Percentiles rank a stretch among this genome's conserved stretches.
Evolutionary conservation across 1,284 basidiomycete genomes (phyloP).

Genomic region (Sporisorium iseilematis-ciliati): DNA sequence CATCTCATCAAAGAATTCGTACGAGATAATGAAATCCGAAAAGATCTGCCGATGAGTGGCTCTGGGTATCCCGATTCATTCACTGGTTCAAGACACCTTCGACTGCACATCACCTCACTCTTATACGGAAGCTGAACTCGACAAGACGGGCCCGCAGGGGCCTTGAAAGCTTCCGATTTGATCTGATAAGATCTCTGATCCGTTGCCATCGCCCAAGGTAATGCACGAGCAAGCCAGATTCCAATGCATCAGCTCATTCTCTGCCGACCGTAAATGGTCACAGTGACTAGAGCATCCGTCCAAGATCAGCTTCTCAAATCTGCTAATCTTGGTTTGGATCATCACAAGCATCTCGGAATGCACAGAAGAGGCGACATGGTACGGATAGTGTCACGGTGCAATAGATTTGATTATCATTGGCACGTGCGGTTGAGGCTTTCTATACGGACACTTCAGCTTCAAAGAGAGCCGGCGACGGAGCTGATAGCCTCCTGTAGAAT

Average conservation of each 20-base stretch:
- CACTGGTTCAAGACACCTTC: too few relatives aligned
- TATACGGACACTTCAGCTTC: constrained; percentile 2
- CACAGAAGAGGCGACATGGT: too few relatives aligned
- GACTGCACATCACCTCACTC: background rate
- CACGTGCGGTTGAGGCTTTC: background rate
- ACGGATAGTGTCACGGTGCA: background rate
- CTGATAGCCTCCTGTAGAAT: constrained; percentile 42
- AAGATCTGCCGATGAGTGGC: too few relatives aligned
- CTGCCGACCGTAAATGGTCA: too few relatives aligned
- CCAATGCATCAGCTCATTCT: too few relatives aligned
- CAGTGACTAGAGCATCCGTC: too few relatives aligned
- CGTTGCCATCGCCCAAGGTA: too few relatives aligned
- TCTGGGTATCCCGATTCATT: too few relatives aligned
- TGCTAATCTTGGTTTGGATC: background rate
- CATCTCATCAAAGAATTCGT: background rate
- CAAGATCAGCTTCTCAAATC: too few relatives aligned
- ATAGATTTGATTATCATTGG: background rate
- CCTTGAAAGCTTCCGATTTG: background rate
- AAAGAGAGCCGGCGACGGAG: constrained; percentile 29
- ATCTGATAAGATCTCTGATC: constrained; percentile 3
- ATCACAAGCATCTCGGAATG: background rate
- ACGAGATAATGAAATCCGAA: too few relatives aligned
- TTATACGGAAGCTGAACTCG: background rate
- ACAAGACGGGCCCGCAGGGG: too few relatives aligned
- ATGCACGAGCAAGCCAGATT: background rate